A percentile compares a stretch with the other conserved stretches of the same genome.
These are phyloP conservation scores for Emericellopsis terricola DNA, from an alignment of 495 filamentous ascomycete species.

Conservation along the genomic window DNA sequence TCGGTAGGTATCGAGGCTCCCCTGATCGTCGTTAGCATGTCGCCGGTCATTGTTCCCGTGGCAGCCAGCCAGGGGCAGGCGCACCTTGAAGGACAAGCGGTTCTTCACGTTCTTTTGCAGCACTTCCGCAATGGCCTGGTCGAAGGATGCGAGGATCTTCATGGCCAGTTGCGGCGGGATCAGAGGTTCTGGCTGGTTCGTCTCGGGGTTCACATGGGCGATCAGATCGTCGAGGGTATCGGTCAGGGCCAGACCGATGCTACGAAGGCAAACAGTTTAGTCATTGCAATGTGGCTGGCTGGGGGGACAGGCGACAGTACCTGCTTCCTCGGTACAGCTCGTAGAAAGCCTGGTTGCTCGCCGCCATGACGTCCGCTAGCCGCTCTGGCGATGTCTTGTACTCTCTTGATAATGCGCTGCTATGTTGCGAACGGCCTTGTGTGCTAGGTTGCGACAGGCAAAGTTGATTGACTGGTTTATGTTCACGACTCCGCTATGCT, in stretches of 20 bases:
- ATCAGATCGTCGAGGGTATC: slow-evolving; percentile 96
- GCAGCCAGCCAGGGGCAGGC: slow-evolving; percentile 2
- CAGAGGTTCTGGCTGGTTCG: too few relatives aligned
- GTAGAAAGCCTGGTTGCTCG: slow-evolving; percentile 46
- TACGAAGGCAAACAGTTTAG: slow-evolving; percentile 19
- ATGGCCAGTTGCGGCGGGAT: slow-evolving; percentile 97
- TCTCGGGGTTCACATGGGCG: too few relatives aligned
- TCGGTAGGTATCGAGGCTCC: slow-evolving; percentile 94
- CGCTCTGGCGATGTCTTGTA: too few relatives aligned
- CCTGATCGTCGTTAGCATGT: slow-evolving; percentile 30
- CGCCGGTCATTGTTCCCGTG: not conserved
- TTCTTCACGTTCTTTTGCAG: slow-evolving; percentile 82
- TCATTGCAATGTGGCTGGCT: slow-evolving; percentile 2
- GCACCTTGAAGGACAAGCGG: slow-evolving; percentile 88
- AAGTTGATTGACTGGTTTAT: too few relatives aligned
- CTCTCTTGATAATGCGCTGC: too few relatives aligned
- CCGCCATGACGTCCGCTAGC: slow-evolving; percentile 17
- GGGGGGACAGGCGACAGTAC: slow-evolving; percentile 30
- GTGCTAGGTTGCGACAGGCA: too few relatives aligned
- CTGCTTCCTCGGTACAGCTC: slow-evolving; percentile 96
- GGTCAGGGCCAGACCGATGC: slow-evolving; percentile 77
- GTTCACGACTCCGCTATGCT: too few relatives aligned
- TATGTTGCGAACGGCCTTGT: too few relatives aligned
- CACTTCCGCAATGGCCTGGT: slow-evolving; percentile 73
- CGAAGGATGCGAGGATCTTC: slow-evolving; percentile 90